Base-by-base conservation (phyloP, 345 rosid species). In the Salix viminalis region DNA sequence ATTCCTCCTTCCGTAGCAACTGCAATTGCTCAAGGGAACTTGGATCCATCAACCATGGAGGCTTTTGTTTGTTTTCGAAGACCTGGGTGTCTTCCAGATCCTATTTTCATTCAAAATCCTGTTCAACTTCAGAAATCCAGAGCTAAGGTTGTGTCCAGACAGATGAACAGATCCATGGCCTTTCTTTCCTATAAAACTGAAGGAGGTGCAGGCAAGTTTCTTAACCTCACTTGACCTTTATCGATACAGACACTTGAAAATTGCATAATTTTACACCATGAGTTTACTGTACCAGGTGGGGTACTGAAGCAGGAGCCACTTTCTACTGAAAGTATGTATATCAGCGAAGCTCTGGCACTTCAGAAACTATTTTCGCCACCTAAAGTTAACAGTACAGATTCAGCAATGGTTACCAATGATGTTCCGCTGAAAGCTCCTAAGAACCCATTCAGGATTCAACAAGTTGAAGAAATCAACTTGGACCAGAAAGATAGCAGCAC, bases 1-100 rank as follows among this genome's bases (percentile, higher is more conserved):
- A 83, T 92, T 54, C 84, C 97, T 32, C 83, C 96, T 70, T 90
- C 95, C 24, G 80, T 90, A 78, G 95, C 91, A 44, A 64, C 81
- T 80, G 97, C 95, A 65, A 85, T 94, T 79, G 98, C 95, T 12
- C 86, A 89, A 79, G 97, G 98, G 71, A 83, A 75, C 65, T 79
- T 92, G 77, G 89, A 94, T 80, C 97, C 97, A 4, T 69, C 56
- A 64, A 85, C 71, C 79, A 88, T 91, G 98, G 85, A 88, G 81
- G 94, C 97, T 70, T 92, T 91, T 71, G 83, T 85, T 81, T 78
- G 42, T 76, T 72, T 69, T 15, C 77, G 83, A 39, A 81, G 72
- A 66, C 77, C 88, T 34, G 65, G 10, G 41, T 14, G 14, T 72
- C 79, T 78, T 19, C 52, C 69, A 54, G 72, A 62, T 6, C 76